Conservation (phyloP, 345 rosid species). For the Rhizophora mangle region DNA sequence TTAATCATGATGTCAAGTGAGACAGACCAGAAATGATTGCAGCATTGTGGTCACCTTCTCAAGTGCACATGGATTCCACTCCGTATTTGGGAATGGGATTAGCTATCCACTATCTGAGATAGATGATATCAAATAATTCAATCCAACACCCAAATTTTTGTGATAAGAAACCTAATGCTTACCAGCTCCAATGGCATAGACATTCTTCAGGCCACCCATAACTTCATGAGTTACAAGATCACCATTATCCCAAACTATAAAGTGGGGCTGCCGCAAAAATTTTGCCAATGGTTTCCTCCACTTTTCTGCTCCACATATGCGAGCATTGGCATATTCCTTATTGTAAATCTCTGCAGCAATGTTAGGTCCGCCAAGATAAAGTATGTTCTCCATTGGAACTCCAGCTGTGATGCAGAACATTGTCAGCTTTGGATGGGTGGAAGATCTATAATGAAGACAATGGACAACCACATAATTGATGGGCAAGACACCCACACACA, state of each 20-base stretch:
- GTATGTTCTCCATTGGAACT: conserved; percentile 66
- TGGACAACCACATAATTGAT: conserved; percentile 1
- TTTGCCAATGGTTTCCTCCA: conserved; percentile 94
- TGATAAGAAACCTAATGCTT: conserved; percentile 14
- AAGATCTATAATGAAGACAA: neutral
- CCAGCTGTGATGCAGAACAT: conserved; percentile 52
- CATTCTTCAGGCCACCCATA: conserved; percentile 98
- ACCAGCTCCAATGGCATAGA: conserved; percentile 99
- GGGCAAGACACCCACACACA: neutral
- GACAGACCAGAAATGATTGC: too few relatives aligned
- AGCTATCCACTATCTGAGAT: neutral
- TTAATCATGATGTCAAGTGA: too few relatives aligned
- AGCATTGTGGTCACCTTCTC: too few relatives aligned
- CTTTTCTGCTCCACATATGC: conserved; percentile 90
- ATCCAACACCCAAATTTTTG: neutral
- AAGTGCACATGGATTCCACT: too few relatives aligned
- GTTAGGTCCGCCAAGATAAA: conserved; percentile 97
- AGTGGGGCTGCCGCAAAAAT: conserved; percentile 86
- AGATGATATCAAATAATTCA: neutral
- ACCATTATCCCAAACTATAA: conserved; percentile 92
- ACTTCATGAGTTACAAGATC: conserved; percentile 99
- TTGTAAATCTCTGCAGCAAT: conserved; percentile 95
- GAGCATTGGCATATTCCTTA: conserved; percentile 94
- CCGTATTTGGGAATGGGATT: neutral
- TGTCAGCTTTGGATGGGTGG: conserved; percentile 1